A percentile compares a stretch with the other conserved stretches of the same genome.
Conservation (phyloP, 495 filamentous ascomycete species). For the Tuber indicum region DNA sequence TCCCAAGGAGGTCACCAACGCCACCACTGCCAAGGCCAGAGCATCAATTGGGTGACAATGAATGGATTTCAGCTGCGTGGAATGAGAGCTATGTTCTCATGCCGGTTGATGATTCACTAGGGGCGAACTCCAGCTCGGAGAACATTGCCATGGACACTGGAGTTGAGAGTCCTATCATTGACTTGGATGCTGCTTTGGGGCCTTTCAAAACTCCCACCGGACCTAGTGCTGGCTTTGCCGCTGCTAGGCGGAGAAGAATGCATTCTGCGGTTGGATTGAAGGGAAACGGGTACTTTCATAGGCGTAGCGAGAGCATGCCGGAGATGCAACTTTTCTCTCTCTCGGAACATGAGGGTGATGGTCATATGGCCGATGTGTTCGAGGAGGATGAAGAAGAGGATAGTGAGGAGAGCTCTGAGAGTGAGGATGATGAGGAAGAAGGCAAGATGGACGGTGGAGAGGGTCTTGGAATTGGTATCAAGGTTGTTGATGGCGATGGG, state of each 20-base stretch:
- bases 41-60: constrained; percentile 34
- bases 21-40: constrained; percentile 33
- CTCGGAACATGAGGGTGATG: constrained; percentile 62
- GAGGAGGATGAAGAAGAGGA: constrained; percentile 92
- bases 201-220: constrained; percentile 78
- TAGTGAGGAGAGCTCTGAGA: constrained; percentile 43
- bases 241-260: constrained; percentile 64
- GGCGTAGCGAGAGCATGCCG: constrained; percentile 86
- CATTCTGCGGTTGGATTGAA: constrained; percentile 78
- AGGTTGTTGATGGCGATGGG: constrained; percentile 47
- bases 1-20: constrained; percentile 38
- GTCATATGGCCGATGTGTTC: constrained; percentile 71
- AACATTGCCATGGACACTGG: constrained; percentile 26
- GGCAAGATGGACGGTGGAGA: constrained; percentile 37
- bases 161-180: constrained; percentile 67
- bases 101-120: constrained; percentile 39
- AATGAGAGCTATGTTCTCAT: constrained; percentile 43
- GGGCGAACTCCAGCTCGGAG: constrained; percentile 24
- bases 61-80: constrained; percentile 41
- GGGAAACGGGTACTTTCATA: constrained; percentile 81
- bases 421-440: constrained; percentile 40
- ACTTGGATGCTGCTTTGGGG: constrained; percentile 90
- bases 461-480: constrained; percentile 51
- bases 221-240: constrained; percentile 53
- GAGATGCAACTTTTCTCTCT: constrained; percentile 73